Evolutionary conservation across 106 monocot species (phyloP), one percentile per base, ranked within the genome.

Genomic region (Alisma plantagoaquatica): DNA sequence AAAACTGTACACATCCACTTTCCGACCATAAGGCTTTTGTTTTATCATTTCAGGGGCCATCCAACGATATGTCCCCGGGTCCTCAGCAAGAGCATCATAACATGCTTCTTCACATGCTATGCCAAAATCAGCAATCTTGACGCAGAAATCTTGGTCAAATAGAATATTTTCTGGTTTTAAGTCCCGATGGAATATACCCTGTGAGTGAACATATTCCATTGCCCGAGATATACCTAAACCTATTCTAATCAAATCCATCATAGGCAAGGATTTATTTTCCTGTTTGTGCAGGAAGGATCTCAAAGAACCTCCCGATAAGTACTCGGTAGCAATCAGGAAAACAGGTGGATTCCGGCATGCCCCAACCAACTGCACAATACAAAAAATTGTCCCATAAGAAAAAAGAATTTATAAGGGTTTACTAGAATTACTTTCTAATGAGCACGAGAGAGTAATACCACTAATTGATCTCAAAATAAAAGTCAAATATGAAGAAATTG

Each of bases 41-140:
- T 80, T 80, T 17, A 90, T 80, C 84, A 90, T 84, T 64, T 90
- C 90, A 38, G 90, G 90, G 1, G 84, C 90, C 84, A 84, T 90
- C 77, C 84, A 90, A 1, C 89, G 69, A 41, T 77, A 90, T 10
- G 89, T 90, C 17, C 89, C 89, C 5, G 73, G 66, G 46, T 83
- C 90, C 33, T 84, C 72, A 14, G 62, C 64, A 12, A 81, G 17
- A 7, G 22, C 56, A 51, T 78, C 75, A 52, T 81, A 85, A 31
- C 72, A 51, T 43, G 69, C 66, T 64, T 85, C 85, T 49, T 90
- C 75, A 41, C 81, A 81, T 9, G 84, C 74, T 20, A 85, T 85
- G 62, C 91, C 91, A 60, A 85, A 91, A 65, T 85, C 84, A 44
- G 81, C 84, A 49, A 91, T 78, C 51, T 78, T 81, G 9, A 68